Percentiles rank a stretch among this genome's conserved stretches.
Conservation (phyloP, 208 protist species). For the Kentomonas sorsogonicus region DNA sequence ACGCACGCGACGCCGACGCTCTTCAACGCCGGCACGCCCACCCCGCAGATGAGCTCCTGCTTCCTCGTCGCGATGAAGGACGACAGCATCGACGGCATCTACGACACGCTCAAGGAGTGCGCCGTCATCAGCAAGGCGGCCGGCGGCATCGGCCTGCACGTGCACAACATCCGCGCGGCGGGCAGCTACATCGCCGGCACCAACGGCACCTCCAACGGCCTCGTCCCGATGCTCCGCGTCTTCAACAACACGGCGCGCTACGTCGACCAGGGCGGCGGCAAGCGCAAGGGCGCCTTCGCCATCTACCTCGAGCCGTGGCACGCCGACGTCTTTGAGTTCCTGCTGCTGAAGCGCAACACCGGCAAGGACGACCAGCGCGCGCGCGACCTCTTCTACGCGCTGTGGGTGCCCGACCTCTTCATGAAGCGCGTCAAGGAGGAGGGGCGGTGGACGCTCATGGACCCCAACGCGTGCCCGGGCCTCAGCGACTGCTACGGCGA, state of each 20-base stretch:
- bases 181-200: conserved; percentile 98
- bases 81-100: conserved; percentile 99
- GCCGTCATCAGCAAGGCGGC: conserved; percentile 97
- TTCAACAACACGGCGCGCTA: conserved; percentile 99
- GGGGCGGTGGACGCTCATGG: conserved; percentile 97
- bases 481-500: conserved; percentile 95
- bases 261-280: conserved; percentile 97
- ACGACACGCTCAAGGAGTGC: conserved; percentile 98
- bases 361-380: conserved; percentile 97
- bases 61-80: conserved; percentile 98
- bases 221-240: conserved; percentile 99
- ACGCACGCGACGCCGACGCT: conserved; percentile 99
- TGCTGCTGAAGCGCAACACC: conserved; percentile 97
- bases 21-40: conserved; percentile 96
- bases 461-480: conserved; percentile 94
- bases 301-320: conserved; percentile 99
- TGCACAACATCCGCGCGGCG: conserved; percentile 95
- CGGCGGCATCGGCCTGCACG: conserved; percentile 97
- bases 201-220: conserved; percentile 95
- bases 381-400: conserved; percentile 98
- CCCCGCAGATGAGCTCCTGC: conserved; percentile 96
- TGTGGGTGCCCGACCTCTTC: conserved; percentile 99
- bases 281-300: conserved; percentile 98
- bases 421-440: conserved; percentile 97
- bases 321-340: conserved; percentile 97